Evolutionary conservation across 2,329 filamentous ascomycete species (phyloP).

Genomic region (Bisporella sp.): DNA sequence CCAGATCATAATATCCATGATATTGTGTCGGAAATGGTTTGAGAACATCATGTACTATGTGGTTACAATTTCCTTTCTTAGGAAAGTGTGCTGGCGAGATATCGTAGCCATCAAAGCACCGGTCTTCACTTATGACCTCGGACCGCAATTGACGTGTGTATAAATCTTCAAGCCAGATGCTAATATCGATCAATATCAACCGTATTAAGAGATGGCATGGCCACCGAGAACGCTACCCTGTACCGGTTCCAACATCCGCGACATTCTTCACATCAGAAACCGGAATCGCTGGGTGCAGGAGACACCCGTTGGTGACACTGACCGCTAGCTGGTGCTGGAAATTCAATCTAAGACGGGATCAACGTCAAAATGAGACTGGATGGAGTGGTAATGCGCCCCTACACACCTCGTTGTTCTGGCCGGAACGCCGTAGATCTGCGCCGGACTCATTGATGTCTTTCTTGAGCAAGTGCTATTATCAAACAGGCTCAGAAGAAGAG

Average conservation of each 20-base stretch:
- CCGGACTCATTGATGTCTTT: too few relatives aligned
- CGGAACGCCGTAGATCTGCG: too few relatives aligned
- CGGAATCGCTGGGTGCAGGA: background rate
- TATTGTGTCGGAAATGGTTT: background rate
- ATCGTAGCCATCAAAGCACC: background rate
- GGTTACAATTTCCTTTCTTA: background rate
- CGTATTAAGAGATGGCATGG: too few relatives aligned
- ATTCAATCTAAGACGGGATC: background rate
- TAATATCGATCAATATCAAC: background rate
- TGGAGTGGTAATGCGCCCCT: too few relatives aligned
- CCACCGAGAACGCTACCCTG: background rate
- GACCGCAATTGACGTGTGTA: background rate
- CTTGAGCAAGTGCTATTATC: too few relatives aligned
- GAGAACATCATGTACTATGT: background rate
- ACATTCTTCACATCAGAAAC: background rate
- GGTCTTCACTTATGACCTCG: background rate
- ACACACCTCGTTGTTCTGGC: too few relatives aligned
- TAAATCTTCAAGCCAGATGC: background rate
- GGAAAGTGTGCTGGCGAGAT: background rate
- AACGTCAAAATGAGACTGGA: too few relatives aligned
- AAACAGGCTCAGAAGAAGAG: too few relatives aligned
- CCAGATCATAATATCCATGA: background rate
- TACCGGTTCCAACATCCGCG: background rate
- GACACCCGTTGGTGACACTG: background rate
- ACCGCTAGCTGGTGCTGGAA: background rate